Conservation (phyloP, 78 protist genomes). For the Dictyostelium citrinum region DNA sequence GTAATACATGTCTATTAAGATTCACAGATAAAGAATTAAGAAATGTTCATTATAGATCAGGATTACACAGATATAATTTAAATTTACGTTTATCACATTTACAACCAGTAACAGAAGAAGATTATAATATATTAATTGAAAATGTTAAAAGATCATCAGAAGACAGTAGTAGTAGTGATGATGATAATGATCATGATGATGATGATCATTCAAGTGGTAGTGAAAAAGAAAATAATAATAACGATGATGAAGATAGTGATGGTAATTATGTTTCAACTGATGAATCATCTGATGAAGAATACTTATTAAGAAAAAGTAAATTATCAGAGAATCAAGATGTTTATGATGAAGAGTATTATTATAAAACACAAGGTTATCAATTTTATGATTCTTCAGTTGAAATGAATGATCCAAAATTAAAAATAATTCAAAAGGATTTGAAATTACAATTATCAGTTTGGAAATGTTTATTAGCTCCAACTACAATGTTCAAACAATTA, state of each 20-base stretch:
- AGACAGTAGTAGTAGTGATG: background rate
- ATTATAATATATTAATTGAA: conserved; percentile 7
- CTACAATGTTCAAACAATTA: background rate
- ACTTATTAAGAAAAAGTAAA: background rate
- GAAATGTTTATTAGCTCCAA: conserved; percentile 2
- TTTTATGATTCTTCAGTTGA: background rate
- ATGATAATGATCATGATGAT: background rate
- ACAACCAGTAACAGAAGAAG: conserved; percentile 41
- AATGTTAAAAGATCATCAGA: background rate
- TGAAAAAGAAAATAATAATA: background rate
- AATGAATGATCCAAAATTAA: conserved; percentile 30
- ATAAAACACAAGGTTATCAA: conserved; percentile 24
- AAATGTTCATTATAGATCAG: conserved; percentile 66
- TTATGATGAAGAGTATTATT: background rate
- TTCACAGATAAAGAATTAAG: conserved; percentile 46
- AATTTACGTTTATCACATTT: conserved; percentile 23
- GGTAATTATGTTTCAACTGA: background rate
- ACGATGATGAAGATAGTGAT: background rate
- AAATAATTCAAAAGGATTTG: conserved; percentile 11
- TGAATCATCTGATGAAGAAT: background rate
- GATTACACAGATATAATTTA: conserved; percentile 59
- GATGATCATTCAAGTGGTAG: background rate
- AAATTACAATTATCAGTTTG: conserved; percentile 52
- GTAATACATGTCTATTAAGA: conserved; percentile 43
- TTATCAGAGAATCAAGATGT: background rate